A percentile compares a stretch with the other conserved stretches of the same genome.
phyloP scores from a whole-genome alignment of 257 asterid genomes.

The Solanum etuberosum region DNA sequence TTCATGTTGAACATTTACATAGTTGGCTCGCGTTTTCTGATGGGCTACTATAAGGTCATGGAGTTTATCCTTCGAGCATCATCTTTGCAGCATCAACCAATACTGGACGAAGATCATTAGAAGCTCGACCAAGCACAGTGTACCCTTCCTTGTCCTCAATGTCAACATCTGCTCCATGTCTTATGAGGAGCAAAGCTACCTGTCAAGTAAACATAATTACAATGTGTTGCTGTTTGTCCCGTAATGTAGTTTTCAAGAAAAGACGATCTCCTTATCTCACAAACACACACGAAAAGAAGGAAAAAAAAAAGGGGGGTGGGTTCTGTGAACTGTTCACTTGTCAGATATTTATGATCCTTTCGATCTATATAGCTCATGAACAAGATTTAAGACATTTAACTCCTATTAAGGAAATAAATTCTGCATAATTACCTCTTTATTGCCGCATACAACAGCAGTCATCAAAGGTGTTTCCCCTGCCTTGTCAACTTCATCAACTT shows the following conservation, averaged over 20 bases:
- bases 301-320: not conserved
- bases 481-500: conserved; percentile 71
- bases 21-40: not conserved
- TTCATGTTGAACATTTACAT: not conserved
- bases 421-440: conserved; percentile 46
- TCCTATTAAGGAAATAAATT: not conserved
- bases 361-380: not conserved
- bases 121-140: conserved; percentile 83
- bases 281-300: not conserved
- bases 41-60: not conserved
- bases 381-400: not conserved
- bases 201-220: conserved; percentile 14
- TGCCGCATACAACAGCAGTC: conserved; percentile 70
- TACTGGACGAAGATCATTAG: conserved; percentile 47
- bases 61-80: conserved; percentile 67
- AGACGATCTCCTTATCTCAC: not conserved
- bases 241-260: not conserved
- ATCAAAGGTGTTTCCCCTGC: conserved; percentile 92
- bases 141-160: conserved; percentile 82
- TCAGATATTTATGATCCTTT: not conserved
- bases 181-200: conserved; percentile 86
- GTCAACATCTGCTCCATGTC: conserved; percentile 95
- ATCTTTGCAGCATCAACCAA: conserved; percentile 82
- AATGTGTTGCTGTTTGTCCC: not conserved
- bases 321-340: not conserved